Conservation (phyloP, 768 basidiomycete species). For the Daedaleopsis nitida region DNA sequence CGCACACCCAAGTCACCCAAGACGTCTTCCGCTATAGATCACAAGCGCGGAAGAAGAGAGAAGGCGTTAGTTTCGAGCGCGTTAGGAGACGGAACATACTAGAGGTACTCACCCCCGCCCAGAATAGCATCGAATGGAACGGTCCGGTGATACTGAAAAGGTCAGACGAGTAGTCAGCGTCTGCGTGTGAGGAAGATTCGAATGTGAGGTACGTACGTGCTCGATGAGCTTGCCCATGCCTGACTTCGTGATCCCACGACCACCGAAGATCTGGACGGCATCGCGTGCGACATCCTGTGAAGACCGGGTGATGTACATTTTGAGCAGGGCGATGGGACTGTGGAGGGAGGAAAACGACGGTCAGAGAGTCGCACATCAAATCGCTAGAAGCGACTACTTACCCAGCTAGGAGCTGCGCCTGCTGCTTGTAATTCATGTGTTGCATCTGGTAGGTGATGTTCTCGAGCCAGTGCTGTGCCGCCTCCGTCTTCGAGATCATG, state of each 20-base stretch:
- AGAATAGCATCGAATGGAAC: slow-evolving; percentile 44
- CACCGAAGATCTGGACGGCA: slow-evolving; percentile 86
- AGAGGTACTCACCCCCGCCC: slow-evolving; percentile 37
- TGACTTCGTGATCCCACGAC: slow-evolving; percentile 78
- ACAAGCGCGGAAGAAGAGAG: neutral
- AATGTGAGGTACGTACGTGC: slow-evolving; percentile 48
- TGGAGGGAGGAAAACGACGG: slow-evolving; percentile 1
- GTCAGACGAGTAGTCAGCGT: slow-evolving; percentile 2
- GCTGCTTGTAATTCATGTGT: slow-evolving; percentile 81
- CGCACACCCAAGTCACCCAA: slow-evolving; percentile 63
- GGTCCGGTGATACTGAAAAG: slow-evolving; percentile 41
- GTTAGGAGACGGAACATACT: neutral
- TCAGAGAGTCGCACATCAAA: neutral
- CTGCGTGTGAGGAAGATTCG: neutral
- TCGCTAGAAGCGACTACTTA: slow-evolving; percentile 44
- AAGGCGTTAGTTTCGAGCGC: slow-evolving; percentile 5
- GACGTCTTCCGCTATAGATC: slow-evolving; percentile 64
- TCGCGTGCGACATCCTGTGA: slow-evolving; percentile 83
- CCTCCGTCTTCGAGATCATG: slow-evolving; percentile 88
- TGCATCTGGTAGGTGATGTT: slow-evolving; percentile 87
- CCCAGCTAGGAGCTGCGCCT: slow-evolving; percentile 75
- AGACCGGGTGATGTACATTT: slow-evolving; percentile 73
- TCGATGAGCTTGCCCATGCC: slow-evolving; percentile 82
- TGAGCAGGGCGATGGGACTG: slow-evolving; percentile 78
- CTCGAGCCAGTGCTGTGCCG: slow-evolving; percentile 85